phyloP scores from a whole-genome alignment of 805 yeast genomes.

The Ogataea polymorpha region DNA sequence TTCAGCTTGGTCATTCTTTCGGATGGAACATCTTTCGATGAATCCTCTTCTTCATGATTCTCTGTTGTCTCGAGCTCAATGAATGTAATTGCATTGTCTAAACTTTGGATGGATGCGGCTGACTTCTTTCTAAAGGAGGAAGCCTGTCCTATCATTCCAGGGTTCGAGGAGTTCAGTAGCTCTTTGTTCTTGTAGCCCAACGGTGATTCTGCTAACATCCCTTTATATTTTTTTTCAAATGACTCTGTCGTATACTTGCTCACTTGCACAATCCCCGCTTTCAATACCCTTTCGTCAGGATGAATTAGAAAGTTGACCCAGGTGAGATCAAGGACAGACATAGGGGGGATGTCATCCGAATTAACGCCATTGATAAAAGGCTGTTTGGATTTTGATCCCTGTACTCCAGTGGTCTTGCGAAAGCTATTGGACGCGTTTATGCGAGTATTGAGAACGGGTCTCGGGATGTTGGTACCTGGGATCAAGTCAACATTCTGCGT shows the following conservation, averaged over 20 bases:
- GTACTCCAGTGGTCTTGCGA: slow-evolving; percentile 9
- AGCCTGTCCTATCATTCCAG: slow-evolving; percentile 18
- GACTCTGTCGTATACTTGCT: slow-evolving; percentile 41
- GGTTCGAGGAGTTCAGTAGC: slow-evolving; percentile 22
- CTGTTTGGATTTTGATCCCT: slow-evolving; percentile 13
- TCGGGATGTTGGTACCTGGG: slow-evolving; percentile 57
- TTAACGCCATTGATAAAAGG: slow-evolving; percentile 8
- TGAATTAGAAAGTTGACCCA: slow-evolving; percentile 55
- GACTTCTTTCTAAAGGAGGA: slow-evolving; percentile 8
- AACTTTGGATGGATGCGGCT: slow-evolving; percentile 14
- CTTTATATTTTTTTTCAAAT: slow-evolving; percentile 57
- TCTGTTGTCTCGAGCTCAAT: slow-evolving; percentile 18
- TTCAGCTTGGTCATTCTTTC: slow-evolving; percentile 26
- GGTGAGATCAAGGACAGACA: slow-evolving; percentile 52
- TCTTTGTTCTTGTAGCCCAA: slow-evolving; percentile 45
- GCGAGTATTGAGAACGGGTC: slow-evolving; percentile 46
- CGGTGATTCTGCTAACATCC: slow-evolving; percentile 58
- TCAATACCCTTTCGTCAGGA: slow-evolving; percentile 58
- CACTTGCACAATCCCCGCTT: slow-evolving; percentile 52
- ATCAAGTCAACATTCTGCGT: slow-evolving; percentile 37
- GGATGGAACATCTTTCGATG: slow-evolving; percentile 11
- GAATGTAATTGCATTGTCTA: slow-evolving; percentile 30
- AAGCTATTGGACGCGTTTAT: slow-evolving; percentile 21
- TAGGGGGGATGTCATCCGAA: slow-evolving; percentile 39
- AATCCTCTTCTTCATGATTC: slow-evolving; percentile 19